Percentiles rank a stretch among this genome's conserved stretches.
Conservation (phyloP, 2,329 filamentous ascomycete species). For the Penicillium fuscoglaucum region DNA sequence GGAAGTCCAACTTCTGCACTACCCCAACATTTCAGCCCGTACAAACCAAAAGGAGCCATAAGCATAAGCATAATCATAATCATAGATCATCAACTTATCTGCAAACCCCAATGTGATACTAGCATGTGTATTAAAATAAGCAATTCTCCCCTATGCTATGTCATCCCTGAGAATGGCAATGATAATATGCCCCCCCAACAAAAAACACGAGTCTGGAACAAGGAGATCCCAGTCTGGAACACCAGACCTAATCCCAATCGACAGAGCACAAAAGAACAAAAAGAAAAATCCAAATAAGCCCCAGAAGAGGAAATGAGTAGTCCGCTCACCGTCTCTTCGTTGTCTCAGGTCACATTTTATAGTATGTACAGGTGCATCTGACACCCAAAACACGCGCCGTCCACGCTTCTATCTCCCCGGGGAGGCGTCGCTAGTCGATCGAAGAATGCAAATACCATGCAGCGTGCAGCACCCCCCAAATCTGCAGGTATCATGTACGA, state of each 20-base stretch:
- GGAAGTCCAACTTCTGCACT: not conserved
- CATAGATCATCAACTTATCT: not conserved
- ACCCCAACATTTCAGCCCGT: not conserved
- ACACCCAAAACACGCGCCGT: not conserved
- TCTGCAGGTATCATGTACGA: slow-evolving; percentile 8
- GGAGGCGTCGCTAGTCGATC: slow-evolving; percentile 5
- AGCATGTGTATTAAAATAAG: not conserved
- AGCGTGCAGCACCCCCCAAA: not conserved
- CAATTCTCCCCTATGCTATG: not conserved
- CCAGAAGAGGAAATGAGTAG: not conserved
- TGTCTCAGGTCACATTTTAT: slow-evolving; percentile 3
- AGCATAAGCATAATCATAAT: not conserved
- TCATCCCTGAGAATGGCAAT: slow-evolving; percentile 1
- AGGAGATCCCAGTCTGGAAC: not conserved
- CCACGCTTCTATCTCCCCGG: slow-evolving; percentile 9
- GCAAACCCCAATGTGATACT: slow-evolving; percentile 1
- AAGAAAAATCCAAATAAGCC: not conserved
- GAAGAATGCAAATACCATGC: slow-evolving; percentile 5
- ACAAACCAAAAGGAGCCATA: not conserved
- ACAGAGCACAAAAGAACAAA: not conserved
- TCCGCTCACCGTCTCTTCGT: slow-evolving; percentile 9
- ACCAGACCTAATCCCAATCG: not conserved
- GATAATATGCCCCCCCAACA: not conserved
- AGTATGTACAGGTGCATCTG: not conserved
- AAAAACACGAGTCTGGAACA: not conserved